Evolutionary conservation across 1,139 yeast genomes (phyloP), one percentile per base, ranked within the genome.

Genomic region (Sugiyamaella novakii): DNA sequence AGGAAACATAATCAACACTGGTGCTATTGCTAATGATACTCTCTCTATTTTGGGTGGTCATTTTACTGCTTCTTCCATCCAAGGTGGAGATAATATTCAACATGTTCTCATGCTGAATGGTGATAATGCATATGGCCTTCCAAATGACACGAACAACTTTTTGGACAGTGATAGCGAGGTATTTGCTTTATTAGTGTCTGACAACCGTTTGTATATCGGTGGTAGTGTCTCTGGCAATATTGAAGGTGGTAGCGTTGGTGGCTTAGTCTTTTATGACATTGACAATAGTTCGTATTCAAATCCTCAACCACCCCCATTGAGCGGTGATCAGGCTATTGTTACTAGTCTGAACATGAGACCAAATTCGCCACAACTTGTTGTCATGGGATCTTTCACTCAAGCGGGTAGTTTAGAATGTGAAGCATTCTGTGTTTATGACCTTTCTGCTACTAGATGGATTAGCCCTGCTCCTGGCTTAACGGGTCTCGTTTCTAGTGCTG

Each of bases 341-440:
- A 79, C 77, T 50, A 67, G 84, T 2, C 67, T 87, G 52, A 79
- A 77, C 2, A 72, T 75, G 49, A 76, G 78, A 54, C 83, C 80
- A 29, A 68, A 70, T 25, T 73, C 73, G 6, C 64, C 74, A 19
- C 73, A 76, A 19, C 65, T 89, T 15, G 72, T 88, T 33, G 85
- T 87, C 8, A 96, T 87, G 43, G 98, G 98, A 17, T 73, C 80
- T 41, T 87, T 87, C 60, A 76, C 75, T 25, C 66, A 72, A 30
- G 84, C 85, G 2, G 83, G 86, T 0, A 72, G 81, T 6, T 68
- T 78, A 53, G 69, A 72, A 39, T 88, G 96, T 68, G 67, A 72
- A 1, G 78, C 81, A 1, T 67, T 88, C 43, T 87, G 96, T 63
- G 70, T 85, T 37, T 88, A 81, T 63, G 85, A 84, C 58, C 66